Base-by-base conservation (phyloP, 371 early-diverging fungal genomes). In the Mucor saturninus region DNA sequence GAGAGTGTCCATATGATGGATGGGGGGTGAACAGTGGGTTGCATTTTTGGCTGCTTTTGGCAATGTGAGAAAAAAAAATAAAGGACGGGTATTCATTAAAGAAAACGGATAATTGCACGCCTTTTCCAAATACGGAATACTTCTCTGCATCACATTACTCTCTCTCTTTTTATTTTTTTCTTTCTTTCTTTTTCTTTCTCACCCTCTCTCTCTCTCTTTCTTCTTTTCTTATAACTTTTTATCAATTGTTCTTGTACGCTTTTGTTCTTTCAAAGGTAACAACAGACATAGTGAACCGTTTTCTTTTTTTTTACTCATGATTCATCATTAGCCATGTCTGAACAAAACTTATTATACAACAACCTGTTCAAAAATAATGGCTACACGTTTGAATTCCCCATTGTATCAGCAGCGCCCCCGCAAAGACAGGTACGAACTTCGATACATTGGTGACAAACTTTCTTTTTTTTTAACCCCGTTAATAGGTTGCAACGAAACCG, bases 271-370 rank as follows among this genome's bases (percentile, higher is more conserved):
- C 14, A 43, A 43, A 9, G n/a, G 4, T n/a, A 45, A 15, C 9
- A 10, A 14, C 11, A 31, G 11, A 29, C 11, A 32, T 49, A 28
- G 21, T 28, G 49, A 9, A 28, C 29, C 8, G 46, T 14, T 28
- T 45, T 38, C 37, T 49, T 21, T 32, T 49, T 46, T 42, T 61
- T 54, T 28, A 9, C 39, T 43, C n/a, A 31, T 51, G 26, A n/a
- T 26, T 46, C 58, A 48, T 35, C 14, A 28, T 10, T 48, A 49
- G 38, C 26, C 14, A 67, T 67, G 67, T 61, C 67, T 38, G 61
- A 67, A 53, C 62, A 67, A 21, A 60, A 66, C 29, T 2, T 61
- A 42, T 10, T 66, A 5, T 43, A 61, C 39, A 61, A 56, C 28
- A 45, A 61, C 37, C 32, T 66, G 14, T 55, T 54, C 40, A 61